A percentile compares a stretch with the other conserved stretches of the same genome.
These are phyloP conservation scores for Salvia splendens DNA, from an alignment of 257 asterid genomes.

Conservation along the genomic window DNA sequence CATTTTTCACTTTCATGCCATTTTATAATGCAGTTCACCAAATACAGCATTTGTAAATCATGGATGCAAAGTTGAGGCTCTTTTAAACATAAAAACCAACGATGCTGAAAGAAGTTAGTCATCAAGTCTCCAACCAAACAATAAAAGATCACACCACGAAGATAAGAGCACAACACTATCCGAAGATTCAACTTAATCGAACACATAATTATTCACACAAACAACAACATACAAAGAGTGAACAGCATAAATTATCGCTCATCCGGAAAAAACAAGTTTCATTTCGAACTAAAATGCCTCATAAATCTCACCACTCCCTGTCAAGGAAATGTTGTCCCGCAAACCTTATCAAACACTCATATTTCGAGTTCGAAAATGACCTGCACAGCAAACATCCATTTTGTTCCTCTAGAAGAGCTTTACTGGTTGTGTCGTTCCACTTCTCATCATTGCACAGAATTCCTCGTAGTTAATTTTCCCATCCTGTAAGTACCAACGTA, in stretches of 20 bases:
- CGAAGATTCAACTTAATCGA: neutral
- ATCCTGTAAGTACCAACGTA: slow-evolving; percentile 42
- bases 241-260: slow-evolving; percentile 6
- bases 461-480: slow-evolving; percentile 62
- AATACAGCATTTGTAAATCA: too few relatives aligned
- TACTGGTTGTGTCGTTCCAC: slow-evolving; percentile 47
- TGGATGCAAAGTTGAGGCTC: too few relatives aligned
- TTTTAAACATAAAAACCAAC: neutral
- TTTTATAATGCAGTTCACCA: too few relatives aligned
- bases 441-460: slow-evolving; percentile 66
- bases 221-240: slow-evolving; percentile 23
- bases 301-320: slow-evolving; percentile 14
- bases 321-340: neutral
- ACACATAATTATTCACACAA: neutral
- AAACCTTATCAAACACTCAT: neutral
- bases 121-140: neutral
- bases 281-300: slow-evolving; percentile 27
- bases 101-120: too few relatives aligned
- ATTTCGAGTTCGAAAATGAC: neutral
- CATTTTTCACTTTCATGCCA: too few relatives aligned
- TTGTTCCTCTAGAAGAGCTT: slow-evolving; percentile 39
- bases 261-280: slow-evolving; percentile 9
- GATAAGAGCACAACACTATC: neutral
- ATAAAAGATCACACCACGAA: too few relatives aligned
- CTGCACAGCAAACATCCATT: neutral